These are phyloP conservation scores for Lathyrus sativus DNA, from an alignment of 306 rosid species.

Conservation along the genomic window DNA sequence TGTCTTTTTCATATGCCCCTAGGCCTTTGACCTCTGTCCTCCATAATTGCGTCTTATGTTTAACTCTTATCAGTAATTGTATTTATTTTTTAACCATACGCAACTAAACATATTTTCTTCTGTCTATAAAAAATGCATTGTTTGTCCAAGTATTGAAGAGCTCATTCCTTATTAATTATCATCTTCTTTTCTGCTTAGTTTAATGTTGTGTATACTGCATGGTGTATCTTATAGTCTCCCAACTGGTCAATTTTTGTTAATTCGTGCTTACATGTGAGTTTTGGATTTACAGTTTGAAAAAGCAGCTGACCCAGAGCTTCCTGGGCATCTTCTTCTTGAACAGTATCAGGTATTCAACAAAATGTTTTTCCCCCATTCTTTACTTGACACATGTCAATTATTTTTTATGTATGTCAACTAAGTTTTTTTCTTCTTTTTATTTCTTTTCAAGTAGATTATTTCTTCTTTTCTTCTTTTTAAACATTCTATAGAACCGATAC, in stretches of 20 bases:
- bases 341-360: constrained; percentile 80
- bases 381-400: constrained; percentile 25
- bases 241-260: constrained; percentile 35
- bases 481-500: constrained; percentile 9
- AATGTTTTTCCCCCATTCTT: constrained; percentile 10
- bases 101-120: neutral
- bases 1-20: neutral
- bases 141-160: constrained; percentile 9
- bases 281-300: constrained; percentile 70
- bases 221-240: constrained; percentile 21
- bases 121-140: constrained; percentile 12
- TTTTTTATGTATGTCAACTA: neutral
- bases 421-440: neutral
- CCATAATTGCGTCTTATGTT: constrained; percentile 4
- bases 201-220: neutral
- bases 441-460: neutral
- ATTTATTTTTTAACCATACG: constrained; percentile 10
- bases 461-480: neutral
- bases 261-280: constrained; percentile 41
- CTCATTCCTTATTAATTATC: constrained; percentile 17
- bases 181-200: neutral
- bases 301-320: constrained; percentile 87
- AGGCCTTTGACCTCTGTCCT: neutral
- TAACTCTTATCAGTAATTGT: constrained; percentile 18
- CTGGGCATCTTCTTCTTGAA: constrained; percentile 91